Base-by-base conservation (phyloP, 2,329 filamentous ascomycete species). In the Diaporthe batatas region DNA sequence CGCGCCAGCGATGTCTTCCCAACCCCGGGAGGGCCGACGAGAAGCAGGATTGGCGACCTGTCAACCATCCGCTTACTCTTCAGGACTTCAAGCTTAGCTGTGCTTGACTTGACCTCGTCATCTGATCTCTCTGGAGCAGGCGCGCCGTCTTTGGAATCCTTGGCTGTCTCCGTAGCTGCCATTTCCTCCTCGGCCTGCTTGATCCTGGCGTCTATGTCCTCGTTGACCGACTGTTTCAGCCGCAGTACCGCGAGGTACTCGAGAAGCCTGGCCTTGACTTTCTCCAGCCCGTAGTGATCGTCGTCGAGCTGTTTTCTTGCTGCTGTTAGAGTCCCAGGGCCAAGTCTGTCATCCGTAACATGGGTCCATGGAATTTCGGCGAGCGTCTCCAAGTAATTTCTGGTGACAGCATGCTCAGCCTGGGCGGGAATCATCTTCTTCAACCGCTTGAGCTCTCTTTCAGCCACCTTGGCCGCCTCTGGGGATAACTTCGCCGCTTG, bases 171-270 rank as follows among this genome's bases (percentile, higher is more conserved):
- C 3, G 86, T 79, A 67, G 83, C 79, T 32, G 85, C 81, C 6
- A 85, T 81, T 64, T 91, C 88, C 70, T 91, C 88, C 78, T 92
- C 89, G 2, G 90, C 89, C 68, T 90, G 85, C 75, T 88, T 89
- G 75, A 98, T 94, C 80, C 97, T 92, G 34, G 90, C 89, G 70
- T 98, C 93, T 23, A 98, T 87, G 68, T 94, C 92, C 69, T 93
- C 89, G 76, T 98, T 98, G 75, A 96, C 91, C 29, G 93, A 91
- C 80, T 98, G 95, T 86, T 98, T 99, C 72, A 99, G 88, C 77
- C 96, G 93, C 68, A 99, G 87, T n/a, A 99, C 96, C 2, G 96
- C 97, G 55, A 99, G 87, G 80, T 99, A 99, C 81, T 98, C 97
- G 6, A 99, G 88, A 29, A 99, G 83, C 55, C 96, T 90, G 88